A percentile compares a stretch with the other conserved stretches of the same genome.
Conservation (phyloP, 345 rosid genomes). For the Acer yangbiense region DNA sequence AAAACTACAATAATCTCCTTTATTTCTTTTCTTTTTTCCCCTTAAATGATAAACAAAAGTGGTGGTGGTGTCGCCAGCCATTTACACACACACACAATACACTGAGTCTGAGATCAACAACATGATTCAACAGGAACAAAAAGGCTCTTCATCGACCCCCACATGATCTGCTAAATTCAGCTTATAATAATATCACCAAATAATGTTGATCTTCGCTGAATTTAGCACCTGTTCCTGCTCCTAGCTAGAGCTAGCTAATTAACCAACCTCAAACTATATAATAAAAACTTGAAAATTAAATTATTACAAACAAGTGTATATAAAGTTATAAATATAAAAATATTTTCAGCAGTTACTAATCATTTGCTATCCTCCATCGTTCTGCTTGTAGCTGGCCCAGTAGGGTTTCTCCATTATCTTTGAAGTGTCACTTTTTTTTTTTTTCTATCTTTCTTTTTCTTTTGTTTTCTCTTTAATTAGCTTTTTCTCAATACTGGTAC, state of each 20-base stretch:
- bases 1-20: constrained; percentile 21
- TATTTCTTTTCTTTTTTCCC: background rate
- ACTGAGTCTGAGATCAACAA: background rate
- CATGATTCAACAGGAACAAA: constrained; percentile 17
- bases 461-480: constrained; percentile 8
- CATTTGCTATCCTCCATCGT: constrained; percentile 46
- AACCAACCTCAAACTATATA: background rate
- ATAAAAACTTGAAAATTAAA: background rate
- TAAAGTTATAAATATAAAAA: background rate
- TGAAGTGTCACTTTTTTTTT: constrained; percentile 27
- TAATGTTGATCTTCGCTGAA: constrained; percentile 28
- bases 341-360: constrained; percentile 24
- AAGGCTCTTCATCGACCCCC: too few relatives aligned
- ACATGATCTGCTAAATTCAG: constrained; percentile 7
- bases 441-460: constrained; percentile 13
- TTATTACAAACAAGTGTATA: constrained; percentile 7
- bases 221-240: constrained; percentile 65
- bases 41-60: background rate
- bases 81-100: background rate
- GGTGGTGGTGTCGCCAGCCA: constrained; percentile 10
- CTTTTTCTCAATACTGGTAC: constrained; percentile 41
- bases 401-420: constrained; percentile 26
- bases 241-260: constrained; percentile 18
- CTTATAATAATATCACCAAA: background rate
- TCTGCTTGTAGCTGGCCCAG: constrained; percentile 47